These are phyloP conservation scores for Trametes cubensis DNA, from an alignment of 768 basidiomycete species.

Conservation along the genomic window DNA sequence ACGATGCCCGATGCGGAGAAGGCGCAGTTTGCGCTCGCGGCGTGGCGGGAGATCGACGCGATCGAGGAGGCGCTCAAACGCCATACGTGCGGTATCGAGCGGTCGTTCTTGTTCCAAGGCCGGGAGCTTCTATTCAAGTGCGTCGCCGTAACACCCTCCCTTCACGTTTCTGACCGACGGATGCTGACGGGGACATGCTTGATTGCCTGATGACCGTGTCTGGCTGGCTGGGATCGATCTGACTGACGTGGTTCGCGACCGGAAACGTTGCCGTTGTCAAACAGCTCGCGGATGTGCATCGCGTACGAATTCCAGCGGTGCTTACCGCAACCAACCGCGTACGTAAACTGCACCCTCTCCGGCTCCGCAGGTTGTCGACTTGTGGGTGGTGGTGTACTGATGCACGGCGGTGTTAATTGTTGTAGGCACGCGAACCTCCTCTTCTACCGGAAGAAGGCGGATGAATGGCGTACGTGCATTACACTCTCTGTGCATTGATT, in stretches of 20 bases:
- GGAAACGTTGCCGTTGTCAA: not conserved
- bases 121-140: conserved; percentile 80
- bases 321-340: conserved; percentile 62
- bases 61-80: conserved; percentile 64
- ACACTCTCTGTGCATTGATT: not conserved
- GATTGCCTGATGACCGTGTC: not conserved
- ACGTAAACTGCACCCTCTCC: conserved; percentile 28
- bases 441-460: conserved; percentile 33
- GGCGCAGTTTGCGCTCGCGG: conserved; percentile 62
- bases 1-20: conserved; percentile 50
- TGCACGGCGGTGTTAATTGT: conserved; percentile 54
- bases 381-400: conserved; percentile 46
- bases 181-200: not conserved
- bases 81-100: conserved; percentile 70
- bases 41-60: conserved; percentile 71
- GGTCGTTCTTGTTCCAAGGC: conserved; percentile 68
- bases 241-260: not conserved
- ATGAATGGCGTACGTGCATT: conserved; percentile 35
- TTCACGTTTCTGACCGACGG: not conserved
- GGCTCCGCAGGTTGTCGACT: not conserved
- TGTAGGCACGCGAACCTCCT: conserved; percentile 37
- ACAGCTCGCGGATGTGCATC: conserved; percentile 69
- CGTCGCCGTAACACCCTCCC: conserved; percentile 30
- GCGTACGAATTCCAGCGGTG: conserved; percentile 69
- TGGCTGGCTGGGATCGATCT: conserved; percentile 5